These are phyloP conservation scores for Arthrinium puccinioides DNA, from an alignment of 2,329 filamentous ascomycete species.

Conservation along the genomic window DNA sequence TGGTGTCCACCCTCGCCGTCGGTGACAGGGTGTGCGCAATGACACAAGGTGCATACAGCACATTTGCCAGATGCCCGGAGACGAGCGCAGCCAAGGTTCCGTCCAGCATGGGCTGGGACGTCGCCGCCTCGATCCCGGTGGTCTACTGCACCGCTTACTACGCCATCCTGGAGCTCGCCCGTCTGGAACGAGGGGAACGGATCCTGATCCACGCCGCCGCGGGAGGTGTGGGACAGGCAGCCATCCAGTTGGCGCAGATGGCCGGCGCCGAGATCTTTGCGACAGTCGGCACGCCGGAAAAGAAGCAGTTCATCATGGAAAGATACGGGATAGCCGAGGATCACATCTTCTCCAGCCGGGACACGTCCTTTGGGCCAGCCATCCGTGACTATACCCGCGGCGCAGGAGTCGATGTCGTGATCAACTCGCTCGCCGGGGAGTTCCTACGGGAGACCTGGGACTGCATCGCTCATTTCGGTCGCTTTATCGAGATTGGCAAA, in stretches of 20 bases:
- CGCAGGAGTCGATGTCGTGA: conserved; percentile 4
- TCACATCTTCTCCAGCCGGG: conserved; percentile 3
- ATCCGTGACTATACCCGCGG: conserved; percentile 1
- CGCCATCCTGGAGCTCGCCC: conserved; percentile 2
- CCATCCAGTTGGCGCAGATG: conserved; percentile 4
- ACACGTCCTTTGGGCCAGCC: conserved; percentile 2
- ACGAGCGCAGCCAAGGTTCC: conserved; percentile 21
- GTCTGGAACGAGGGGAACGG: conserved; percentile 2
- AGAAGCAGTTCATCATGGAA: conserved; percentile 2
- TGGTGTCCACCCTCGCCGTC: conserved; percentile 11
- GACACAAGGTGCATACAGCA: conserved; percentile 26
- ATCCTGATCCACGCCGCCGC: conserved; percentile 5
- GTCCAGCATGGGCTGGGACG: conserved; percentile 13
- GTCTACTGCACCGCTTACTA: conserved; percentile 6
- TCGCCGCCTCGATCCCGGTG: conserved; percentile 4
- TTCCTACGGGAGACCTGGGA: conserved; percentile 21
- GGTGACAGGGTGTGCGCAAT: conserved; percentile 27
- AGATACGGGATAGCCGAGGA: conserved; percentile 1
- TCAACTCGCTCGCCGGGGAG: conserved; percentile 19
- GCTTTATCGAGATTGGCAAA: conserved; percentile 19
- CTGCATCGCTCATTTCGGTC: conserved; percentile 21
- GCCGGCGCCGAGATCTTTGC: conserved; percentile 5
- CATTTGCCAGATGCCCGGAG: conserved; percentile 16
- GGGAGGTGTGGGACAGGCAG: conserved; percentile 5
- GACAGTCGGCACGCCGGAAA: conserved; percentile 3